These are phyloP conservation scores for Cordyceps militaris DNA, from an alignment of 2,329 filamentous ascomycete genomes.

Conservation along the genomic window DNA sequence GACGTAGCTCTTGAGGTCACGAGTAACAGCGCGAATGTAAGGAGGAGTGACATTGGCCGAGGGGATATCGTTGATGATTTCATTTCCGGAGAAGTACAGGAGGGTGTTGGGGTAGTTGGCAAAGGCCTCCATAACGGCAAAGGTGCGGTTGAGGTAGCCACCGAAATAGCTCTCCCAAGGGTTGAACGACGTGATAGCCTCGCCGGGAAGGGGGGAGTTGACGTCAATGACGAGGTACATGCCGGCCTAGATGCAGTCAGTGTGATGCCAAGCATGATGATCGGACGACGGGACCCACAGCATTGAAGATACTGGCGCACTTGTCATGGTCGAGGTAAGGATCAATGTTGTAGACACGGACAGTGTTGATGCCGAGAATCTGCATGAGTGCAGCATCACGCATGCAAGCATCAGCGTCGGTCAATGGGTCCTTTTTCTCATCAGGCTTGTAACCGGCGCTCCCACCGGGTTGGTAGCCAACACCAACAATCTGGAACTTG, in stretches of 20 bases:
- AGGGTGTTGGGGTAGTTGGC: constrained; percentile 60
- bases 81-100: constrained; percentile 73
- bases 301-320: constrained; percentile 62
- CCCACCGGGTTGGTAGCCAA: constrained; percentile 64
- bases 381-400: constrained; percentile 62
- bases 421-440: constrained; percentile 51
- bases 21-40: constrained; percentile 68
- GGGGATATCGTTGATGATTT: constrained; percentile 62
- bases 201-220: constrained; percentile 55
- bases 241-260: constrained; percentile 38
- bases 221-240: constrained; percentile 65
- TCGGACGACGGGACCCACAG: constrained; percentile 26
- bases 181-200: constrained; percentile 46
- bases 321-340: constrained; percentile 59
- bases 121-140: constrained; percentile 60
- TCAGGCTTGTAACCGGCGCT: constrained; percentile 53
- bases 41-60: constrained; percentile 56
- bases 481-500: constrained; percentile 59
- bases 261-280: neutral
- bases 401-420: constrained; percentile 49
- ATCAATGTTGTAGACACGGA: constrained; percentile 64
- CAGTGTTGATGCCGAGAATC: constrained; percentile 56
- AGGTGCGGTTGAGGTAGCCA: constrained; percentile 57
- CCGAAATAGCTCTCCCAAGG: constrained; percentile 55
- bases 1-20: constrained; percentile 77